phyloP scores from a whole-genome alignment of 2,329 filamentous ascomycete genomes.

The Bipolaris bicolor region DNA sequence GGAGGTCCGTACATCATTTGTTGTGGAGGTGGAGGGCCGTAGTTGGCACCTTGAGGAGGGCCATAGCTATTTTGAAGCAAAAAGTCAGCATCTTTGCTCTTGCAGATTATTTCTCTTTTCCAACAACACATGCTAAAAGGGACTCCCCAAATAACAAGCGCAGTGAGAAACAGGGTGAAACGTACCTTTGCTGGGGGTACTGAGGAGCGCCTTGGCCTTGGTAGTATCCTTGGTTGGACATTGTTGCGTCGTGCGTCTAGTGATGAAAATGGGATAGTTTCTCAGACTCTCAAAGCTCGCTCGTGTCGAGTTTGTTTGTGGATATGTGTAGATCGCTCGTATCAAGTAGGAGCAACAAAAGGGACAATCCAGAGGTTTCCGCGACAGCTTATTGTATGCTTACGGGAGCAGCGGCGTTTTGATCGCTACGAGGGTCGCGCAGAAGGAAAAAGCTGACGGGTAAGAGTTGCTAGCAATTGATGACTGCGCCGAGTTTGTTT shows the following conservation, averaged over 20 bases:
- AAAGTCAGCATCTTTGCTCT: background rate
- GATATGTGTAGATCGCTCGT: background rate
- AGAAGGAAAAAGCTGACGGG: background rate
- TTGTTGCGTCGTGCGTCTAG: slow-evolving; percentile 14
- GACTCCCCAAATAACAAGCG: background rate
- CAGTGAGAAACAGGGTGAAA: background rate
- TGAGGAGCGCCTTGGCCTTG: slow-evolving; percentile 38
- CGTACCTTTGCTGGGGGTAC: slow-evolving; percentile 47
- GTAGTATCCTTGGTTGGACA: slow-evolving; percentile 50
- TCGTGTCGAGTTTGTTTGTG: background rate
- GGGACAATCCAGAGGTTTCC: background rate
- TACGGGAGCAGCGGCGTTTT: background rate
- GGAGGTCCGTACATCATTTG: slow-evolving; percentile 35
- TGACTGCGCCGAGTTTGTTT: background rate
- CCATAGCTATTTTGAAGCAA: slow-evolving; percentile 26
- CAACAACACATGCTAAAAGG: background rate
- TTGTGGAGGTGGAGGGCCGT: slow-evolving; percentile 35
- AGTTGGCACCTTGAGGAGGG: slow-evolving; percentile 22
- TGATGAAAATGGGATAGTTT: background rate
- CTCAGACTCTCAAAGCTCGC: background rate
- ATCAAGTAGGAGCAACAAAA: background rate
- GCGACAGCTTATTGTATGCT: background rate
- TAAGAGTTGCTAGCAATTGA: background rate
- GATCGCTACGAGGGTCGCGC: background rate
- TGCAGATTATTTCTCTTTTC: background rate